Evolutionary conservation across 2,329 filamentous ascomycete species (phyloP), one percentile per base, ranked within the genome.

Genomic region (Seiridium unicorne): DNA sequence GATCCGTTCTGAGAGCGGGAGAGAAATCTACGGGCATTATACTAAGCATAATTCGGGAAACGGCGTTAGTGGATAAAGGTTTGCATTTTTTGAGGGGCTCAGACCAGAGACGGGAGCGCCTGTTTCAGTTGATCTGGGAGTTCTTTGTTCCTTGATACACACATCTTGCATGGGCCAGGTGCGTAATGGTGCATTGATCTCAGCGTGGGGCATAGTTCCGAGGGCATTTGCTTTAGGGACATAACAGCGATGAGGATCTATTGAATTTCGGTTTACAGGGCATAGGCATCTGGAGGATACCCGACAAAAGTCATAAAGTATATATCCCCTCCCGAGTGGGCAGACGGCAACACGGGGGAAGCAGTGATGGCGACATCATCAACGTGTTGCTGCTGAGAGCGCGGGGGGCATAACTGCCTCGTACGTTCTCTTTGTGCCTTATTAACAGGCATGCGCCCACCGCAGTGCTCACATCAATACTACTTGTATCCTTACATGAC

Each of bases 1-100:
- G 60, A 63, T 6, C 57, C 60, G 11, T 63, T 63, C 32, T 63
- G 44, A 63, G 44, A 53, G 38, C 38, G 18, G 18, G 18, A 26
- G 18, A 49, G 4, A 32, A 13, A 11, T 38, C 35, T 11, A 53
- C 32, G 34, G 18, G 32, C 32, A 53, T 35, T 38, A 36, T 18
- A 35, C n/a, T 38, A 35, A 38, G 34, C 5, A 13, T 10, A 7
- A 34, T 38, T n/a, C 18, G 10, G 13, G 10, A 11, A 10, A 26
- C 31, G 4, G 35, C 34, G 32, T 35, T 53, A n/a, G 10, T 53
- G 10, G 10, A 38, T 35, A 35, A n/a, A 13, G 32, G 38, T 26
- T 26, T 26, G 18, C 18, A 26, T 26, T 26, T 26, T 26, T 26
- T 26, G 18, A 26, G 18, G 11, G 31, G 5, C n/a, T 31, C 49